Evolutionary conservation across 306 rosid genomes (phyloP), one percentile per base, ranked within the genome.

Genomic region (Castanea sativa): DNA sequence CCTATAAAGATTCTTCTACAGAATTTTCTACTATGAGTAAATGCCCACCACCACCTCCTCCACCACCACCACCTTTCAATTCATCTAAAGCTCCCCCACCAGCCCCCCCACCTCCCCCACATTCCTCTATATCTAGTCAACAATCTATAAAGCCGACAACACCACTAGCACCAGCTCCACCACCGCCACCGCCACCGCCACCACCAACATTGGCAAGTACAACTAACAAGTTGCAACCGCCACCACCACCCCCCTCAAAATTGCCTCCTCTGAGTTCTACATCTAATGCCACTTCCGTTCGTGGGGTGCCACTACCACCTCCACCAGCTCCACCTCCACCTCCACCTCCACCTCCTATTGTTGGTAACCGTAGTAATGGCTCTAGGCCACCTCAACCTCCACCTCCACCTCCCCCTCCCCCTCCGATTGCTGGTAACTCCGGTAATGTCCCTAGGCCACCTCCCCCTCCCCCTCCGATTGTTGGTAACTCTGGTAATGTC

Each of bases 401-500:
- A 12, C 53, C 53, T 49, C 53, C 92, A 25, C 91, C 93, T 30
- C 93, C 91, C 5, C 79, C 93, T 30, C 93, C 91, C 5, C 79
- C 80, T 63, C 61, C 53, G 0, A 8, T 57, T 14, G 21, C 9
- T 16, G 27, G 16, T n/a, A 72, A 53, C 10, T 13, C 18, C 29
- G 10, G 7, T 4, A 41, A 3, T 64, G 69, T 60, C 13, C n/a
- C 82, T 65, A 80, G 76, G 8, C 76, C 78, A 4, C 82, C 82
- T 41, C 76, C 90, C 4, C 71, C 87, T 21, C 75, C 71, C 9
- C 65, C 79, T 5, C 68, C 63, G 8, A 19, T 30, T 25, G 41
- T 10, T 55, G 63, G 23, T 53, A 18, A 13, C 33, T 30, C 65
- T 1, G 2, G 65, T 4, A 59, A 5, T 59, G 65, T 21, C 27